These are phyloP conservation scores for Globisporangium acanthophoron DNA, from an alignment of 352 stramenopile genomes.

Conservation along the genomic window DNA sequence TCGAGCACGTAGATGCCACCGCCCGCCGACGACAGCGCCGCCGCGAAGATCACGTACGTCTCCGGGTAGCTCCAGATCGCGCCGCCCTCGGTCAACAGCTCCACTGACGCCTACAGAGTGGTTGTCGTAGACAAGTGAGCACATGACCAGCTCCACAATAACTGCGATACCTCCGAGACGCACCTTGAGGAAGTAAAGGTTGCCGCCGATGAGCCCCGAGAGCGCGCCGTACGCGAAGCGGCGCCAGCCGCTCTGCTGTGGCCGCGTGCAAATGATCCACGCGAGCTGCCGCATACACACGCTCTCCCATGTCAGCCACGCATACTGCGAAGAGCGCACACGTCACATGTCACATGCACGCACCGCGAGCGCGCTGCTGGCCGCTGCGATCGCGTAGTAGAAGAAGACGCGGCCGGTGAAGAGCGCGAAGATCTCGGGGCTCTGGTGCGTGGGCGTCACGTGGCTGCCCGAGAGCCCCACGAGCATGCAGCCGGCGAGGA, in stretches of 20 bases:
- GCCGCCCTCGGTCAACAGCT: conserved; percentile 71
- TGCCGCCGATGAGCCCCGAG: conserved; percentile 76
- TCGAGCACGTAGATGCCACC: conserved; percentile 81
- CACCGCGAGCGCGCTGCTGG: conserved; percentile 35
- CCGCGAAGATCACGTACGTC: conserved; percentile 71
- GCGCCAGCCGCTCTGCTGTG: conserved; percentile 60
- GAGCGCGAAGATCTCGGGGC: conserved; percentile 71
- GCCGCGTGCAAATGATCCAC: conserved; percentile 64
- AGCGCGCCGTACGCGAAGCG: conserved; percentile 80
- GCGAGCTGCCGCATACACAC: conserved; percentile 35
- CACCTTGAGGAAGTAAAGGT: conserved; percentile 86
- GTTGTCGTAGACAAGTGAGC: no score
- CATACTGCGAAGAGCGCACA: neutral
- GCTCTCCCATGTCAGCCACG: neutral
- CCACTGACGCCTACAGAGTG: conserved; percentile 55
- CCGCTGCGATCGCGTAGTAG: conserved; percentile 49
- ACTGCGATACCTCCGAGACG: neutral
- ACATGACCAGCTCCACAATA: no score
- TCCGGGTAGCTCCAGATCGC: conserved; percentile 54
- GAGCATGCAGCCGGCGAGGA: conserved; percentile 67
- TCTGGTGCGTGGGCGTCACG: conserved; percentile 69
- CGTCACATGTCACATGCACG: conserved; percentile 6
- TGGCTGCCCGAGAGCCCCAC: conserved; percentile 81
- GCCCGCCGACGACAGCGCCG: conserved; percentile 57
- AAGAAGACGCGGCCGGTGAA: conserved; percentile 73